Evolutionary conservation across 192 early-diverging fungal genomes (phyloP), one percentile per base, ranked within the genome.

Genomic region (Umbelopsis vinacea): DNA sequence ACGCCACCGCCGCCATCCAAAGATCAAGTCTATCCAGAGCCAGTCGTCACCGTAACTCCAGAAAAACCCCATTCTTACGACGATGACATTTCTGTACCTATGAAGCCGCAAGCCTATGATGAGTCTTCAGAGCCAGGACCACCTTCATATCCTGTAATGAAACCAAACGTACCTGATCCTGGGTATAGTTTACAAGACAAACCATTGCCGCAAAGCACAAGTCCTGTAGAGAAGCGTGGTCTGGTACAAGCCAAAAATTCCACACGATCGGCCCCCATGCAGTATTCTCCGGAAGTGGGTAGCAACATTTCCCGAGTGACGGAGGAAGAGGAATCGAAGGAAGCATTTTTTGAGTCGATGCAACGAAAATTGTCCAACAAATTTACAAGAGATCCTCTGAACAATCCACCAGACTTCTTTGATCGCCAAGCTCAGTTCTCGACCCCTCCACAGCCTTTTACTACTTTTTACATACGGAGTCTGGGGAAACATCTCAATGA

Each of bases 1-100:
- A 50, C 48, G 0, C 48, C 17, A 50, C 15, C 11, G 12, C 47
- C 48, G 17, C n/a, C n/a, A 6, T 3, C 48, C 15, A 50, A 50
- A 15, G 48, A 50, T 6, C 48, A 12, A 37, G 17, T 38, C 5
- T 37, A 63, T 12, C 57, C 26, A 19, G 7, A 63, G 14, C 33
- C 26, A 14, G 4, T 35, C 7, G 15, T 63, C 15, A 63, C 57
- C 11, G 57, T 35, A 4, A 63, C 57, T 17, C 57, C 57, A 0
- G 57, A 22, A 22, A 63, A 63, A 63, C 57, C 57, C 4, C 57
- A 63, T 29, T 37, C 57, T 29, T 63, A 63, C 35, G 57, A 63
- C 14, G 57, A 63, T 26, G 57, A 63, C 6, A n/a, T n/a, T 14
- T 29, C 57, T 26, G 33, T 21, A 15, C 48, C 29, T 7, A 63